Percentiles rank a stretch among this genome's conserved stretches.
Evolutionary conservation across 2,329 filamentous ascomycete species (phyloP).

Genomic region (Fusarium proliferatum): DNA sequence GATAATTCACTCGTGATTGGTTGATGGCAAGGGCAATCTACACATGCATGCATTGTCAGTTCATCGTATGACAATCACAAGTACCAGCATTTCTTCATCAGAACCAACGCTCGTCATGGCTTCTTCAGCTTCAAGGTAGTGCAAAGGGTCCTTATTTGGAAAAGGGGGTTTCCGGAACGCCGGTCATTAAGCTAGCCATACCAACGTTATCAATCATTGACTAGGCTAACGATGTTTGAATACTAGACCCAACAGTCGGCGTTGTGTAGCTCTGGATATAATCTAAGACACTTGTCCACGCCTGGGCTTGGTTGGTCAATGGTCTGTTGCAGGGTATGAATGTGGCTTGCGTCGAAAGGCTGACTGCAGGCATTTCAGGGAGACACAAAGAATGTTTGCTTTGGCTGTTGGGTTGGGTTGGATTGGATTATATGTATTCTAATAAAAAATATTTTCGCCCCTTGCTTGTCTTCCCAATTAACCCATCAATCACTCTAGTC

Average conservation of each 20-base stretch:
- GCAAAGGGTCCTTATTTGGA: not conserved
- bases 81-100: not conserved
- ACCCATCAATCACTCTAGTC: not conserved
- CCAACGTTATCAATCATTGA: not conserved
- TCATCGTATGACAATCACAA: not conserved
- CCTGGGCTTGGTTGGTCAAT: not conserved
- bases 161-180: not conserved
- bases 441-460: not conserved
- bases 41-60: not conserved
- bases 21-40: not conserved
- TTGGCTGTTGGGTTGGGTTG: not conserved
- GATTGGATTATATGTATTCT: not conserved
- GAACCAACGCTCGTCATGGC: not conserved
- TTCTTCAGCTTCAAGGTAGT: not conserved
- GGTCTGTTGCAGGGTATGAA: not conserved
- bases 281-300: not conserved
- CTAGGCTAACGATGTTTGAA: not conserved
- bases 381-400: constrained; percentile 5
- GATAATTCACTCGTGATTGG: not conserved
- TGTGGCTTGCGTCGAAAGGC: not conserved
- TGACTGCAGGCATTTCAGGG: not conserved
- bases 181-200: not conserved
- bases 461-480: constrained; percentile 15
- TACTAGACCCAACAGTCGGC: not conserved
- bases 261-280: not conserved